Evolutionary conservation across 2,329 filamentous ascomycete genomes (phyloP).

Genomic region (Aspergillus ibericus): DNA sequence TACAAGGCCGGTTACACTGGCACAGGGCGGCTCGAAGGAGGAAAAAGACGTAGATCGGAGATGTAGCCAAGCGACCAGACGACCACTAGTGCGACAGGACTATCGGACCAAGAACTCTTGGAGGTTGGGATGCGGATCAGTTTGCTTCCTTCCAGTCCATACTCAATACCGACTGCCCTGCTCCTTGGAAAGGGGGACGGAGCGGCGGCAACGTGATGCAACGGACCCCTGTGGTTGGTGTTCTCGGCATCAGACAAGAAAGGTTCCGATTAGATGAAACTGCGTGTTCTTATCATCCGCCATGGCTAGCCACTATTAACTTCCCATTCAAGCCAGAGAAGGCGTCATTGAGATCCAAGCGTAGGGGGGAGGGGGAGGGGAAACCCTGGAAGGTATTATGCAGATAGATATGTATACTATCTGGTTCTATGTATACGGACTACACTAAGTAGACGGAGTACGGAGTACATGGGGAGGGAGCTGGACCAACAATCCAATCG

Average conservation of each 20-base stretch:
- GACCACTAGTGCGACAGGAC: neutral
- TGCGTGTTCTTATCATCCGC: neutral
- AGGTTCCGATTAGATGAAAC: constrained; percentile 7
- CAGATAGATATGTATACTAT: neutral
- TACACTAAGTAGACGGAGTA: too few species aligned
- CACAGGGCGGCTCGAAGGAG: neutral
- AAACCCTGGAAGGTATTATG: too few species aligned
- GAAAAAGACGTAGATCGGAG: neutral
- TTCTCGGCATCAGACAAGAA: constrained; percentile 7
- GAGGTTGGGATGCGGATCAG: neutral
- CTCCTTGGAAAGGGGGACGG: constrained; percentile 9
- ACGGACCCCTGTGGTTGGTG: constrained; percentile 32
- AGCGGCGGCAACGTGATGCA: constrained; percentile 28
- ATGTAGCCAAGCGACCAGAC: neutral
- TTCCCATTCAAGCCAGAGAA: neutral
- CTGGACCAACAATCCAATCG: too few species aligned
- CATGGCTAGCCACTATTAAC: neutral
- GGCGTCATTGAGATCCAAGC: neutral
- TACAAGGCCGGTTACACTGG: neutral
- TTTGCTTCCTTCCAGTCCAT: neutral
- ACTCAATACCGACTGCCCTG: constrained; percentile 4
- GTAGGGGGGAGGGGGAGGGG: neutral
- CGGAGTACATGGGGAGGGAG: neutral
- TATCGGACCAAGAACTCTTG: constrained; percentile 2
- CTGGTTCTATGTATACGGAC: too few species aligned